Evolutionary conservation across 2,329 filamentous ascomycete genomes (phyloP).

Genomic region (Alternaria brassicae): DNA sequence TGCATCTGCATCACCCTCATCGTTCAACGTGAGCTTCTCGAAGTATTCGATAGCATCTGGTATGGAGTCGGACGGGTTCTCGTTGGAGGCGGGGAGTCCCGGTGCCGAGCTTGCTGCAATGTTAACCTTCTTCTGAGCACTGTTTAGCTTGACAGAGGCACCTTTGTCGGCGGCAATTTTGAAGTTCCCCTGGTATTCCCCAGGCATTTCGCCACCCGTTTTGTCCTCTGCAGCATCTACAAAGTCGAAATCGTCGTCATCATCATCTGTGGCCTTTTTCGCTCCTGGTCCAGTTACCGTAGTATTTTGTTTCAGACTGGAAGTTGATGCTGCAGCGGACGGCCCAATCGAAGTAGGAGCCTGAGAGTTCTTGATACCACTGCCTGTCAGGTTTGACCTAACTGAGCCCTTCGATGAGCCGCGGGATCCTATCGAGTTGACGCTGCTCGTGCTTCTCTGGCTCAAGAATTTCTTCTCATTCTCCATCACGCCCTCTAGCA

Average conservation of each 20-base stretch:
- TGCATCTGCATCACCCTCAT: slow-evolving; percentile 54
- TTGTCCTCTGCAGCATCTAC: slow-evolving; percentile 63
- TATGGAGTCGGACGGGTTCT: slow-evolving; percentile 27
- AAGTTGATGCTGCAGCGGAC: slow-evolving; percentile 25
- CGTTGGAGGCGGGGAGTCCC: slow-evolving; percentile 28
- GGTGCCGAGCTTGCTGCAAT: slow-evolving; percentile 36
- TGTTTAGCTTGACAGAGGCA: slow-evolving; percentile 35
- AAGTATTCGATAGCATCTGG: slow-evolving; percentile 41
- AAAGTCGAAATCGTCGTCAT: slow-evolving; percentile 58
- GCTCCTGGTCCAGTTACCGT: slow-evolving; percentile 4
- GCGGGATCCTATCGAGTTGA: slow-evolving; percentile 32
- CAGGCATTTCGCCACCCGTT: slow-evolving; percentile 56
- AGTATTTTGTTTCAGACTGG: slow-evolving; percentile 24
- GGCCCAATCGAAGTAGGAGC: slow-evolving; percentile 9
- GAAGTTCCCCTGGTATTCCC: slow-evolving; percentile 57
- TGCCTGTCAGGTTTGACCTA: slow-evolving; percentile 20
- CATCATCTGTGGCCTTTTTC: slow-evolving; percentile 28
- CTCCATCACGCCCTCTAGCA: slow-evolving; percentile 79
- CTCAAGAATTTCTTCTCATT: slow-evolving; percentile 70
- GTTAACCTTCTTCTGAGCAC: slow-evolving; percentile 27
- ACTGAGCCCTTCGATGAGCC: slow-evolving; percentile 34
- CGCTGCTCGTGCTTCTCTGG: slow-evolving; percentile 44
- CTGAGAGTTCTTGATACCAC: slow-evolving; percentile 16
- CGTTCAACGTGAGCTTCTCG: slow-evolving; percentile 39
- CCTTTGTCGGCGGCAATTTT: slow-evolving; percentile 34